Conservation (phyloP, 164 flowering plant genomes). For the Hamamelis virginiana region DNA sequence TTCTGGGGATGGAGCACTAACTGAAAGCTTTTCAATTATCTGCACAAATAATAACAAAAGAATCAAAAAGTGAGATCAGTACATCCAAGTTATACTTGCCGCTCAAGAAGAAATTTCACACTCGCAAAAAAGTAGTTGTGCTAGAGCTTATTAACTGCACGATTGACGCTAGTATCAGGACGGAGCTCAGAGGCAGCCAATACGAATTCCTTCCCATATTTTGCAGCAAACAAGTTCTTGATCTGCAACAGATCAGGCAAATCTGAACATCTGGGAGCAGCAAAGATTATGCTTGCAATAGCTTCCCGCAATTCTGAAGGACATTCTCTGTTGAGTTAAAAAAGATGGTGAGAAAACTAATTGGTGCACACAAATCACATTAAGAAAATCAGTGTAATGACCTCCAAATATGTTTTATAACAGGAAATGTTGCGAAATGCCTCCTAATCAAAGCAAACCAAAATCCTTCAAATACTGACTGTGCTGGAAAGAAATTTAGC, state of each 20-base stretch:
- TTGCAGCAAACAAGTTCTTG: conserved; percentile 65
- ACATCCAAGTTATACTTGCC: not conserved
- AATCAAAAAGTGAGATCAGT: conserved; percentile 1
- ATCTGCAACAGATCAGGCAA: conserved; percentile 81
- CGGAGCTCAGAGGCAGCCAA: conserved; percentile 84
- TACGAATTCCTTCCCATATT: conserved; percentile 92
- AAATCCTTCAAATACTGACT: not conserved
- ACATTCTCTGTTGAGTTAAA: conserved; percentile 64
- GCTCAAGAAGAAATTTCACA: not conserved
- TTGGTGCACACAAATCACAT: not conserved
- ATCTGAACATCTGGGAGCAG: conserved; percentile 97
- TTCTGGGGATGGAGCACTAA: conserved; percentile 67
- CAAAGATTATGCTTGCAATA: conserved; percentile 89
- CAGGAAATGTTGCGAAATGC: not conserved
- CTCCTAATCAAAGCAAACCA: not conserved
- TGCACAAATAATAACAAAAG: conserved; percentile 24
- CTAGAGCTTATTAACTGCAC: conserved; percentile 55
- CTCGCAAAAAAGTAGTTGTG: conserved; percentile 3
- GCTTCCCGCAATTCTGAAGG: conserved; percentile 89
- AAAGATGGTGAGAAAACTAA: conserved; percentile 8
- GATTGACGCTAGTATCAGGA: conserved; percentile 91
- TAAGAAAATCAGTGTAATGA: not conserved
- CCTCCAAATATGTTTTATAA: not conserved
- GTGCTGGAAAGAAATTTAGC: no score
- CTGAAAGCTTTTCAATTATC: conserved; percentile 92